Evolutionary conservation across 805 yeast genomes (phyloP).

Genomic region (Kodamaea laetipori): DNA sequence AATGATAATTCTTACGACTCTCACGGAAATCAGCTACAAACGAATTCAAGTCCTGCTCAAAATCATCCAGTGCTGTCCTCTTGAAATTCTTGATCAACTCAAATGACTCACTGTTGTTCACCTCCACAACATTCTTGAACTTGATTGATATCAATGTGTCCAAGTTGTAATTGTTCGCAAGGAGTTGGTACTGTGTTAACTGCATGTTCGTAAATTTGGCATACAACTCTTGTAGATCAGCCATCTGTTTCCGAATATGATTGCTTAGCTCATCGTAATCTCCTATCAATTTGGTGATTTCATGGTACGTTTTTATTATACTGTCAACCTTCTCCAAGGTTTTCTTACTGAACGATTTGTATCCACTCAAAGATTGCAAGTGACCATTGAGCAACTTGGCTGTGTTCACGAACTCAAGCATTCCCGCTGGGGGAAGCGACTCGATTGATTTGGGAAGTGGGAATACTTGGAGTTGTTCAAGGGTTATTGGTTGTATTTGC

Average conservation of each 20-base stretch:
- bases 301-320: constrained; percentile 7
- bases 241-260: constrained; percentile 27
- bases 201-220: constrained; percentile 38
- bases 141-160: constrained; percentile 32
- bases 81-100: constrained; percentile 19
- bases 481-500: constrained; percentile 12
- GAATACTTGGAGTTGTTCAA: constrained; percentile 19
- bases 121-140: constrained; percentile 27
- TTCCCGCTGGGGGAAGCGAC: constrained; percentile 30
- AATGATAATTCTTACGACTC: constrained; percentile 33
- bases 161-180: constrained; percentile 39
- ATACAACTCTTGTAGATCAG: constrained; percentile 26
- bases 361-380: constrained; percentile 26
- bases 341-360: constrained; percentile 14
- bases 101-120: constrained; percentile 24
- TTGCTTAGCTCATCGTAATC: constrained; percentile 31
- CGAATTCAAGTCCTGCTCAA: constrained; percentile 21
- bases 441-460: constrained; percentile 34
- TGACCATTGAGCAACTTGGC: constrained; percentile 35
- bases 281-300: constrained; percentile 9
- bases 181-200: constrained; percentile 40
- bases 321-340: constrained; percentile 11
- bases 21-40: constrained; percentile 25
- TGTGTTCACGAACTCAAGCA: constrained; percentile 30
- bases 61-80: constrained; percentile 20